Base-by-base conservation (phyloP, 371 early-diverging fungal species). In the Rhizomucor miehei region DNA sequence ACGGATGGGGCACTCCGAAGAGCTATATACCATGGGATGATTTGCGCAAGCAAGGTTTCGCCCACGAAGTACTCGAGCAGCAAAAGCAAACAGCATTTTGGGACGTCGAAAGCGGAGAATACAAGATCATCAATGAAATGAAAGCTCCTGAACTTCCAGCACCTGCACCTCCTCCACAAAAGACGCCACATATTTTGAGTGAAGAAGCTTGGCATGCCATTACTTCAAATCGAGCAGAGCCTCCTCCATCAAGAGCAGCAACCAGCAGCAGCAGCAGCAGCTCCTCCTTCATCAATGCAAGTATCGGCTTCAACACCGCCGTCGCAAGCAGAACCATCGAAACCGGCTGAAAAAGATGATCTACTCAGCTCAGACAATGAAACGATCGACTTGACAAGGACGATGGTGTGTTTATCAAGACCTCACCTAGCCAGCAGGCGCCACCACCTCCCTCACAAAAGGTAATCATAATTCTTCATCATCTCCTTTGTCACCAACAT, bases 1-100 rank as follows among this genome's bases (percentile, higher is more conserved):
- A 75, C 23, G 75, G 75, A 0, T 79, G 79, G 79, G 79, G 79
- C 1, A 24, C 47, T 1, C 55, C 66, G 0, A 48, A 54, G 0
- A 29, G 41, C 1, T 52, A 50, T 20, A 51, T 73, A 5, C 41
- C 71, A 2, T 79, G 79, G 79, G 24, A 62, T 20, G 73, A 79
- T 50, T 9, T 53, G 0, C 39, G 54, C 0, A 48, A 46, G 12
- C 77, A 79, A 63, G 77, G 79, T 1, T 76, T 46, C 46, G 73
- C 64, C 1, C 46, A 57, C 8, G 71, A 72, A 5, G 57, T 76
- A 1, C 40, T 79, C 2, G 65, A 72, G 17, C 37, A 65, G 21
- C 79, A 79, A 56, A 62, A 57, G 25, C 50, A 57, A 0, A 74
- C 75, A 0, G 16, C 2, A 0, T 79, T 58, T 49, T 79, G 75